Evolutionary conservation across 768 basidiomycete genomes (phyloP), one percentile per base, ranked within the genome.

Genomic region (Russula olivacea): DNA sequence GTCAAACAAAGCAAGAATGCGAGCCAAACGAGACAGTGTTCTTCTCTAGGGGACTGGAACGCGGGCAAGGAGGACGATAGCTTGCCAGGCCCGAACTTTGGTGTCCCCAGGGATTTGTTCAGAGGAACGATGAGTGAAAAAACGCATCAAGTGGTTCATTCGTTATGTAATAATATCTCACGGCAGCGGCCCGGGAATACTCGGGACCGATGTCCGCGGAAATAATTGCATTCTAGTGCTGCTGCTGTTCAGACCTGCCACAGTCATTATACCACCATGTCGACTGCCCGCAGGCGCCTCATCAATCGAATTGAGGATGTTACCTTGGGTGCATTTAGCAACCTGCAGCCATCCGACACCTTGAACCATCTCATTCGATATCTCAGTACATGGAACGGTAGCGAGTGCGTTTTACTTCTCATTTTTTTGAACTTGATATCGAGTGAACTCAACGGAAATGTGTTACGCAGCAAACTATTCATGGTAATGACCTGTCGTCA

Each of bases 71-170:
- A 91, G 83, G 82, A 85, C 59, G 21, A 81, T 83, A 84, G 87
- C 79, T 76, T 73, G 76, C 87, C 89, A 72, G 81, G 91, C 83
- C 88, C 91, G 91, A 93, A 92, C 91, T 93, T 89, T 89, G 83
- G 73, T 84, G 90, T 92, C 89, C 85, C 81, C 89, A 81, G 65
- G 71, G 77, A 77, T 84, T 88, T 87, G 86, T 89, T 89, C 84
- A 57, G 69, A 69, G 61, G 36, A 36, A 7, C 68, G 70, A 65
- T 61, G 70, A 69, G 65, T 57, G 21, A 14, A 17, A 23, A 19
- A 54, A 67, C 69, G 74, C 36, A 7, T 7, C 17, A 15, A 10
- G n/a, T 17, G 36, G 14, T 34, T 73, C 70, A 63, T 41, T 28
- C 19, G n/a, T 77, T 79, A 80, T 61, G 69, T 81, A 78, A 82